These are phyloP conservation scores for Dothidotthia symphoricarpi DNA, from an alignment of 2,329 filamentous ascomycete species.

Conservation along the genomic window DNA sequence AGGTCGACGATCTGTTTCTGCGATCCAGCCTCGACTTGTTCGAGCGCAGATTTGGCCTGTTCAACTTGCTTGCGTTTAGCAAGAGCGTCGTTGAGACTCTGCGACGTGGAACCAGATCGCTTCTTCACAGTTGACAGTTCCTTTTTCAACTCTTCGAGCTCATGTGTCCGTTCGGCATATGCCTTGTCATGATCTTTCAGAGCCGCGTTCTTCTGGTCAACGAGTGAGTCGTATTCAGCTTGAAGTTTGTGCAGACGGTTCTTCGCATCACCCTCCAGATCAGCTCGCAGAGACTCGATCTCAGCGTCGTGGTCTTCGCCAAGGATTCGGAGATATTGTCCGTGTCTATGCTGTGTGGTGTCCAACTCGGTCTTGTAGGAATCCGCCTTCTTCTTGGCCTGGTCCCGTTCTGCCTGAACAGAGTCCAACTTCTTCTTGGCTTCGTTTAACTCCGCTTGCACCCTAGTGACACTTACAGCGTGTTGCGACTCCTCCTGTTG, in stretches of 20 bases:
- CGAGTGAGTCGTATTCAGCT: slow-evolving; percentile 31
- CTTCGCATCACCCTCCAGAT: slow-evolving; percentile 39
- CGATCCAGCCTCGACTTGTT: slow-evolving; percentile 21
- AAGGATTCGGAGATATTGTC: slow-evolving; percentile 29
- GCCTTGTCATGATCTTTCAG: slow-evolving; percentile 24
- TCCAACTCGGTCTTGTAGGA: slow-evolving; percentile 32
- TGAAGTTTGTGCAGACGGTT: slow-evolving; percentile 34
- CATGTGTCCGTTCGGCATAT: slow-evolving; percentile 18
- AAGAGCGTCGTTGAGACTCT: slow-evolving; percentile 23
- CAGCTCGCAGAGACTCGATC: slow-evolving; percentile 37
- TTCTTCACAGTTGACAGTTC: slow-evolving; percentile 22
- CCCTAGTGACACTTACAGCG: slow-evolving; percentile 20
- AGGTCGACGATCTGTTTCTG: slow-evolving; percentile 25
- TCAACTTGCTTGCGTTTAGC: slow-evolving; percentile 23
- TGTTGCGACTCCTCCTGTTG: slow-evolving; percentile 30
- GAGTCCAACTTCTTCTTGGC: slow-evolving; percentile 25
- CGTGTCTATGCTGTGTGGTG: slow-evolving; percentile 24
- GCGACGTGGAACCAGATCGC: slow-evolving; percentile 23
- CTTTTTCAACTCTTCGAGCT: slow-evolving; percentile 20
- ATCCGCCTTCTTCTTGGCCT: slow-evolving; percentile 24
- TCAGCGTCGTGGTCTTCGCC: slow-evolving; percentile 37
- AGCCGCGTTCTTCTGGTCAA: slow-evolving; percentile 28
- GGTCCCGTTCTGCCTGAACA: slow-evolving; percentile 30
- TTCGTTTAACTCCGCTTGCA: slow-evolving; percentile 28
- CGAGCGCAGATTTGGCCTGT: slow-evolving; percentile 22